phyloP scores from a whole-genome alignment of 805 yeast genomes.

The Sugiyamaella boreocaroliniensis region DNA sequence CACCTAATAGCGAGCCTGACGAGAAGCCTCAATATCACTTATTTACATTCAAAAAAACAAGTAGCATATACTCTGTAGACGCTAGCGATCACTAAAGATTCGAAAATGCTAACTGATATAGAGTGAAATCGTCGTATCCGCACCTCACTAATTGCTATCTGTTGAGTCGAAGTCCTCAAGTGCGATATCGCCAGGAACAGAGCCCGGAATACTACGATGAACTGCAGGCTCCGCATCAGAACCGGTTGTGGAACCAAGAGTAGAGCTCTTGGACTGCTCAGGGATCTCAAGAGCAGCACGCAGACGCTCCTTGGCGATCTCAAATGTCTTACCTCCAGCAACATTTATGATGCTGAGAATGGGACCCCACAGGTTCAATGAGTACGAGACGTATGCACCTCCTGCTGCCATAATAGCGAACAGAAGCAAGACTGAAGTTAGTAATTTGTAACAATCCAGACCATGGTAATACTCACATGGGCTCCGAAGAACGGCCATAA shows the following conservation, averaged over 20 bases:
- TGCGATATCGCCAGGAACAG: conserved; percentile 29
- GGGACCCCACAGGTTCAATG: conserved; percentile 70
- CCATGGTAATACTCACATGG: conserved; percentile 38
- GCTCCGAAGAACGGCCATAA: conserved; percentile 77
- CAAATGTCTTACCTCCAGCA: conserved; percentile 49
- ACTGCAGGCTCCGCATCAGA: neutral
- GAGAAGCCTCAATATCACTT: no score
- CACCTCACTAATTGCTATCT: conserved; percentile 1
- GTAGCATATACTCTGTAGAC: no score
- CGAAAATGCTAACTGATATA: neutral
- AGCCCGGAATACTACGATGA: conserved; percentile 5
- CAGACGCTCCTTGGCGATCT: conserved; percentile 53
- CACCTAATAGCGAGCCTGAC: no score
- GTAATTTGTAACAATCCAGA: conserved; percentile 1
- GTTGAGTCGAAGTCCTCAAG: conserved; percentile 27
- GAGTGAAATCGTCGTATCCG: conserved; percentile 11
- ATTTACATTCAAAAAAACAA: no score
- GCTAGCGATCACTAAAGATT: neutral
- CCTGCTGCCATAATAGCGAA: conserved; percentile 52
- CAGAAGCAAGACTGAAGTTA: conserved; percentile 44
- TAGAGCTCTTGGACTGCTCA: neutral
- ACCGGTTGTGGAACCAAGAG: neutral
- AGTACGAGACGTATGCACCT: conserved; percentile 59
- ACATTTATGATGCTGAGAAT: conserved; percentile 53
- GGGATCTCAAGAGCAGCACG: conserved; percentile 54